Evolutionary conservation across 2,329 filamentous ascomycete species (phyloP).

Genomic region (Penicillium sp.): DNA sequence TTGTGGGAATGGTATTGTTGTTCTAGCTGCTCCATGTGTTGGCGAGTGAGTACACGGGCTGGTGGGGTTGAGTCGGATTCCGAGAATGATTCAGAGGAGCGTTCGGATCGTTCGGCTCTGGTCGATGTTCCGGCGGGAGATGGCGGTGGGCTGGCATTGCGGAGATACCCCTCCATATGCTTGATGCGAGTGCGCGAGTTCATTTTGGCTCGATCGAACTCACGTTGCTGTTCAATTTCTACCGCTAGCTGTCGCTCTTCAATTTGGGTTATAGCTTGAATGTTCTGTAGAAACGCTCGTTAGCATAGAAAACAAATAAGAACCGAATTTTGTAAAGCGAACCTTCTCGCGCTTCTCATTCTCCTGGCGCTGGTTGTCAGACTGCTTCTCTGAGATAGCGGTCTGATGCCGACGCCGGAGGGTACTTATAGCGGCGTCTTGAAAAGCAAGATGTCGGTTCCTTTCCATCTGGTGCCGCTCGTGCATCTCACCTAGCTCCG

Average conservation of each 20-base stretch:
- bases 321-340: background rate
- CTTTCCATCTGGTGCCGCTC: conserved; percentile 33
- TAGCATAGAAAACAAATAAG: background rate
- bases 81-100: conserved; percentile 23
- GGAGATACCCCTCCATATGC: conserved; percentile 50
- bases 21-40: conserved; percentile 46
- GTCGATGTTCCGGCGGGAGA: conserved; percentile 20
- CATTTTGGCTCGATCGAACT: conserved; percentile 46
- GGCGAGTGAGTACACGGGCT: conserved; percentile 40
- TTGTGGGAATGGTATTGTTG: conserved; percentile 47
- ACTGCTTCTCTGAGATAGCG: conserved; percentile 30
- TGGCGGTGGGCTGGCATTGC: conserved; percentile 39
- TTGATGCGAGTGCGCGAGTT: conserved; percentile 47
- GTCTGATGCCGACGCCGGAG: conserved; percentile 34
- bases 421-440: conserved; percentile 32
- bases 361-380: conserved; percentile 33
- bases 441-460: conserved; percentile 37
- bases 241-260: conserved; percentile 47
- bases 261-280: conserved; percentile 34
- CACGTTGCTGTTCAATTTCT: conserved; percentile 47
- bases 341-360: conserved; percentile 43
- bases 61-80: conserved; percentile 25
- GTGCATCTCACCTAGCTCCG: conserved; percentile 32
- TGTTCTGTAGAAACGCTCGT: conserved; percentile 32
- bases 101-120: conserved; percentile 15